Base-by-base conservation (phyloP, 108 stramenopile species). In the Pseudonitzschia delicatissima region DNA sequence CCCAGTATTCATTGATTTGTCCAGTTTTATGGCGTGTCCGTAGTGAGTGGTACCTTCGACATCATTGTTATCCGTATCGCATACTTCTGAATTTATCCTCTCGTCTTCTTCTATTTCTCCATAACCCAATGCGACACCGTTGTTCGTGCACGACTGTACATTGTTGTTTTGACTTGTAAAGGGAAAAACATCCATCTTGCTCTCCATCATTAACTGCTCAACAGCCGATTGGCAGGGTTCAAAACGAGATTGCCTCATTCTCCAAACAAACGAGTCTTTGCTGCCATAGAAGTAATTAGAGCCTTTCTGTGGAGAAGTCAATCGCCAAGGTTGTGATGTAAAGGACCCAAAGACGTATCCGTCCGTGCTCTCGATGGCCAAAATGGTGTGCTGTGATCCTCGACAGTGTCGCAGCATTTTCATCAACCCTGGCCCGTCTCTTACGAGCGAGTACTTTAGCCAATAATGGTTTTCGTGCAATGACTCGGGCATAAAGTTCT, bases 321-420 rank as follows among this genome's bases (percentile, higher is more conserved):
- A 34, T 36, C 76, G 40, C 90, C 87, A 91, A 27, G 86, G 79
- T 39, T 77, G 29, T 1, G 83, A 84, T 3, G 85, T 87, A 55
- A 88, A 88, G 20, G 81, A 64, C 23, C 90, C 90, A 76, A 91
- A 88, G 3, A 91, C 90, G 28, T 83, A 69, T 3, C 90, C 90
- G n/a, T 87, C 74, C 3, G 77, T 74, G 15, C 85, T 91, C 73
- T 91, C 90, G 28, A 91, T 77, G 4, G 90, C 90, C 26, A 88
- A 44, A n/a, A 91, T 68, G 35, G 87, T 79, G 35, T 83, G 57
- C 17, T 45, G 61, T 7, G 90, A 76, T 4, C 78, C 87, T 20
- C 90, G 73, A 27, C 79, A 74, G 34, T 85, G 74, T n/a, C 77
- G 70, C 15, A 76, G 45, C 68, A 91, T 45, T 20, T 76, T 79